A percentile compares a stretch with the other conserved stretches of the same genome.
Evolutionary conservation across 78 protist genomes (phyloP).

Genomic region (Dictyostelium intermedium): DNA sequence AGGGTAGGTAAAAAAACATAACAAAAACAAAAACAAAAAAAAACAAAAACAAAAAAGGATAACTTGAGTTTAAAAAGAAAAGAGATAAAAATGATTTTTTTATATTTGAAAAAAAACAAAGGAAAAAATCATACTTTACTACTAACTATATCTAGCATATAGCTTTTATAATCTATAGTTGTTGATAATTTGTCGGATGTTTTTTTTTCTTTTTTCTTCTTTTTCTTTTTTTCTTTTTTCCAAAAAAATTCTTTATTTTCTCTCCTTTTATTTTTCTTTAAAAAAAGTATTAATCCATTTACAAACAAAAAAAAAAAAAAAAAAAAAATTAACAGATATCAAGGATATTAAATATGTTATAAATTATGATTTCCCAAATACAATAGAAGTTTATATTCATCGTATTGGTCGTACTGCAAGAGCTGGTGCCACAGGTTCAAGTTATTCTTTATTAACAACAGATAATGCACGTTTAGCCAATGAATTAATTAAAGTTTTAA

Average conservation of each 20-base stretch:
- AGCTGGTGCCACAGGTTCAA: conserved; percentile 94
- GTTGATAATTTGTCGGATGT: background rate
- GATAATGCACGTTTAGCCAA: conserved; percentile 60
- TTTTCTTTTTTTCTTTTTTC: background rate
- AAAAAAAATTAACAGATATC: conserved; percentile 39
- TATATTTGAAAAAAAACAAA: background rate
- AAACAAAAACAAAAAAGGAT: background rate
- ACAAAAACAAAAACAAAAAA: background rate
- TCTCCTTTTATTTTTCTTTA: background rate
- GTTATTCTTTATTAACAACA: conserved; percentile 87
- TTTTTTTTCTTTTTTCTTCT: background rate
- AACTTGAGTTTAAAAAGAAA: background rate
- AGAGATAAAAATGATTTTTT: background rate
- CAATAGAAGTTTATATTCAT: conserved; percentile 77
- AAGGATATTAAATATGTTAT: conserved; percentile 83
- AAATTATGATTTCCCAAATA: conserved; percentile 84
- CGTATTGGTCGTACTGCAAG: conserved; percentile 99
- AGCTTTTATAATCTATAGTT: background rate
- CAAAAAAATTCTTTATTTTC: background rate
- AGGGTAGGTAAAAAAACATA: background rate
- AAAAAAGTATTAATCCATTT: background rate
- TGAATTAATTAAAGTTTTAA: conserved; percentile 68
- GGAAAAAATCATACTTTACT: background rate
- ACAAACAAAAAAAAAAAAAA: no score
- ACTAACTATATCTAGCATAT: background rate